Conservation (phyloP, 2,329 filamentous ascomycete species). For the Herpotrichia juniperi region DNA sequence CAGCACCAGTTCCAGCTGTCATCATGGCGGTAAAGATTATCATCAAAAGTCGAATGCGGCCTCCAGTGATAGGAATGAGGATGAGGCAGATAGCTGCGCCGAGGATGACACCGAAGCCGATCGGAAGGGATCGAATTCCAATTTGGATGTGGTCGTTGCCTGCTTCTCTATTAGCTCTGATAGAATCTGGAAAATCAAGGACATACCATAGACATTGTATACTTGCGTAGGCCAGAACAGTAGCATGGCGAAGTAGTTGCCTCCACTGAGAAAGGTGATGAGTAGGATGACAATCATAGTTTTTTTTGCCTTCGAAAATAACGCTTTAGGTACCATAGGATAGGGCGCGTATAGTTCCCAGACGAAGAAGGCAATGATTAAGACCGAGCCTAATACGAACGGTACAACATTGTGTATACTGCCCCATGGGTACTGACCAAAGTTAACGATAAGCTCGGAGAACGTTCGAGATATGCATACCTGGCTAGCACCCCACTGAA, state of each 20-base stretch:
- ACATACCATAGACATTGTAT: constrained; percentile 40
- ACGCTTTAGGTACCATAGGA: constrained; percentile 51
- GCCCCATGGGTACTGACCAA: constrained; percentile 61
- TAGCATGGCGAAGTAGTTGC: constrained; percentile 41
- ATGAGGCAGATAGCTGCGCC: constrained; percentile 66
- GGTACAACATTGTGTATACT: constrained; percentile 62
- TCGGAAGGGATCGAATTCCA: constrained; percentile 68
- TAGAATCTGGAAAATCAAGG: neutral
- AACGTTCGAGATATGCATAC: constrained; percentile 26
- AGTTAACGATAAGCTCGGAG: constrained; percentile 56
- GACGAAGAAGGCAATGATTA: constrained; percentile 58
- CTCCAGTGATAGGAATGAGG: constrained; percentile 63
- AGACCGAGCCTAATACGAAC: constrained; percentile 57
- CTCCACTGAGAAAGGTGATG: constrained; percentile 42
- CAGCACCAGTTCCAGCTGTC: constrained; percentile 67
- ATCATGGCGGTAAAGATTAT: constrained; percentile 66
- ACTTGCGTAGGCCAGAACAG: constrained; percentile 44
- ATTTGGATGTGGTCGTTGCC: constrained; percentile 66
- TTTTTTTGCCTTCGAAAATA: constrained; percentile 37
- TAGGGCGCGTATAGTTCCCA: constrained; percentile 53
- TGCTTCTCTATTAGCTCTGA: constrained; percentile 7
- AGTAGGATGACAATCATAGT: constrained; percentile 39
- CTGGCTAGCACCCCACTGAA: constrained; percentile 46
- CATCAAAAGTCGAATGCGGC: constrained; percentile 65
- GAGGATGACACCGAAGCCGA: constrained; percentile 67